Base-by-base conservation (phyloP, 768 basidiomycete species). In the Thelephora ganbajun region DNA sequence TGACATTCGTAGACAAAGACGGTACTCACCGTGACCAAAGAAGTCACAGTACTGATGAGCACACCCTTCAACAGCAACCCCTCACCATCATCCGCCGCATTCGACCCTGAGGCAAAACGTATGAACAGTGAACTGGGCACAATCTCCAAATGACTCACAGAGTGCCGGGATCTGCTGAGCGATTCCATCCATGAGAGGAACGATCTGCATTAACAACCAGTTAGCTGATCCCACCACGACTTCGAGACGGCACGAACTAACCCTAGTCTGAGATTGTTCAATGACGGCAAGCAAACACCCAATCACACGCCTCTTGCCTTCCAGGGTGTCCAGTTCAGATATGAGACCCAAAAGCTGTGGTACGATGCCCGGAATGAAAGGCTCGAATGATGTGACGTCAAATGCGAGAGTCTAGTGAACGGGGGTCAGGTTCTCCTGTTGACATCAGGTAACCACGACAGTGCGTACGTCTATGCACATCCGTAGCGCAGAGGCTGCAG, bases 381-480 rank as follows among this genome's bases (percentile, higher is more conserved):
- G 86, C n/a, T 70, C 62, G 57, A 94, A 90, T 12, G 66, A 56
- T 23, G 73, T 60, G 12, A 72, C 59, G 37, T 84, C 69, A 55
- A 92, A 89, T 33, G 69, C 68, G 51, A 80, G 48, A 13, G 76
- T 77, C 88, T 90, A 43, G 45, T 20, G 39, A 34, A 20, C 26
- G 20, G 20, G 11, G 16, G 35, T 22, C 42, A 48, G 41, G 18
- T 12, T 35, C 26, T 18, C 5, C n/a, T 5, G 4, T 30, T 35
- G 54, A 49, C 49, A 43, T 48, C 23, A 45, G 50, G 42, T 37
- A 33, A 52, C 49, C n/a, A 35, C 22, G 20, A 35, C n/a, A n/a
- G 12, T 14, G 65, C 87, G 53, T 65, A 93, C 92, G 59, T 94
- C 84, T 19, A 91, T 74, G 56, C 88, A 88, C 59, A 91, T 83